Percentiles rank a stretch among this genome's conserved stretches.
phyloP scores from a whole-genome alignment of 768 basidiomycete species.

The Xerocomellus amylosporus region DNA sequence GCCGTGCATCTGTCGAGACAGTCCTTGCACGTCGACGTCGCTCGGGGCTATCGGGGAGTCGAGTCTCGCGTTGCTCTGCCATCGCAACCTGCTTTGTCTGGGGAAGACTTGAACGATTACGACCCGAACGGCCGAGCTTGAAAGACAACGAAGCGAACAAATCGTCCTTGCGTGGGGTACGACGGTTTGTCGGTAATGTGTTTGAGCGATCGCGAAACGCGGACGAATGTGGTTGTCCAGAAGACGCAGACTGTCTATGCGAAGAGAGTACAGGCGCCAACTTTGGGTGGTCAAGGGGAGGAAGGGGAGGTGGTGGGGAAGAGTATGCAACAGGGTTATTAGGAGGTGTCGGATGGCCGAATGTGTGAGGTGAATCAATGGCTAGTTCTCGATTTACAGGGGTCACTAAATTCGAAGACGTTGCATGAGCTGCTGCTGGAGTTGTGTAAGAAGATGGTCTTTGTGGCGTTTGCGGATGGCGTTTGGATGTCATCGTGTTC shows the following conservation, averaged over 20 bases:
- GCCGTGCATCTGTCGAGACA: slow-evolving; percentile 36
- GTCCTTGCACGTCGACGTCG: slow-evolving; percentile 25
- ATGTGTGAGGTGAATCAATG: slow-evolving; percentile 40
- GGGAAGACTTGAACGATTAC: slow-evolving; percentile 29
- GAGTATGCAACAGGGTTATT: slow-evolving; percentile 25
- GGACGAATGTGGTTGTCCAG: slow-evolving; percentile 1
- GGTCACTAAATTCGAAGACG: slow-evolving; percentile 25
- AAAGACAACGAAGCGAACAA: slow-evolving; percentile 24
- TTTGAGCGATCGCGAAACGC: slow-evolving; percentile 23
- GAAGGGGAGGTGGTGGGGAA: slow-evolving; percentile 50
- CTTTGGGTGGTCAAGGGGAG: slow-evolving; percentile 47
- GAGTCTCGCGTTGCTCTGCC: slow-evolving; percentile 6
- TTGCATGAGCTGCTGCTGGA: slow-evolving; percentile 10
- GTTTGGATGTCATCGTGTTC: slow-evolving; percentile 27
- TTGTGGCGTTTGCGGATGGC: slow-evolving; percentile 27
- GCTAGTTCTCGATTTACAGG: slow-evolving; percentile 23
- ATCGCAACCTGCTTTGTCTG: slow-evolving; percentile 21
- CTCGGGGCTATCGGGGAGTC: neutral
- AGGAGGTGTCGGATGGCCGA: slow-evolving; percentile 38
- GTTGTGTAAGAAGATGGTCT: slow-evolving; percentile 19
- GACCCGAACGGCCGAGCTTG: slow-evolving; percentile 27
- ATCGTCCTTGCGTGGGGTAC: slow-evolving; percentile 17
- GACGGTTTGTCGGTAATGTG: slow-evolving; percentile 18
- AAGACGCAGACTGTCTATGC: slow-evolving; percentile 16
- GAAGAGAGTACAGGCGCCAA: slow-evolving; percentile 22